These are phyloP conservation scores for Diophrys appendiculata DNA, from an alignment of 73 alveolate genomes.

Conservation along the genomic window DNA sequence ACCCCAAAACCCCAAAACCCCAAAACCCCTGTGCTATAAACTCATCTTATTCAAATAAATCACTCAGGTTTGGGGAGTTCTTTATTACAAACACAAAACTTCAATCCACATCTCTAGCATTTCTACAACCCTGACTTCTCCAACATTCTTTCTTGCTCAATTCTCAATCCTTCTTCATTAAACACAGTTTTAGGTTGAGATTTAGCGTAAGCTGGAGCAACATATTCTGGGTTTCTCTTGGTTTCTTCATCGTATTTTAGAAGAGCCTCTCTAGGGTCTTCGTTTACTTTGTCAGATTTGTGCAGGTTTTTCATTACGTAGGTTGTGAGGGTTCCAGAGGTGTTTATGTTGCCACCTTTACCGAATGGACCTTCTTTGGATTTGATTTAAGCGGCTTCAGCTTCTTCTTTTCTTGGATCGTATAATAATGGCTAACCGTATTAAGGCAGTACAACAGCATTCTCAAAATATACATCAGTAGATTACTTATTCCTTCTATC, in stretches of 20 bases:
- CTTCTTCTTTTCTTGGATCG: no score
- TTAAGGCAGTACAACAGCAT: no score
- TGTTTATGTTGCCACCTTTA: conserved; percentile 63
- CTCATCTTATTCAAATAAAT: conserved; percentile 53
- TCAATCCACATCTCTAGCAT: conserved; percentile 6
- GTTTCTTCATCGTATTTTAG: conserved; percentile 70
- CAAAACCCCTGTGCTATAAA: no score
- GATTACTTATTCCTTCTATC: no score
- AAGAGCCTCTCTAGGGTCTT: conserved; percentile 86
- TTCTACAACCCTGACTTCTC: conserved; percentile 1
- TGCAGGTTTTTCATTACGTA: conserved; percentile 77
- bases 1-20: no score
- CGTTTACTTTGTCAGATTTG: conserved; percentile 78
- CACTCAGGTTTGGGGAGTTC: conserved; percentile 23
- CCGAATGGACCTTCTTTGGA: conserved; percentile 69
- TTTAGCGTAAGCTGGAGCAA: conserved; percentile 80
- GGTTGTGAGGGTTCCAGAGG: conserved; percentile 76
- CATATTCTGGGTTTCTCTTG: conserved; percentile 78
- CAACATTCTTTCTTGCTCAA: no score
- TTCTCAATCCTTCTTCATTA: conserved; percentile 72
- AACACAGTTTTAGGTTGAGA: conserved; percentile 88
- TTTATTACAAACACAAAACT: conserved; percentile 24
- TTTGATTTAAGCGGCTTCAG: no score
- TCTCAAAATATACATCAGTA: no score
- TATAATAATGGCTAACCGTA: no score